These are phyloP conservation scores for Corynespora cassiicola DNA, from an alignment of 2,329 filamentous ascomycete genomes.

Conservation along the genomic window DNA sequence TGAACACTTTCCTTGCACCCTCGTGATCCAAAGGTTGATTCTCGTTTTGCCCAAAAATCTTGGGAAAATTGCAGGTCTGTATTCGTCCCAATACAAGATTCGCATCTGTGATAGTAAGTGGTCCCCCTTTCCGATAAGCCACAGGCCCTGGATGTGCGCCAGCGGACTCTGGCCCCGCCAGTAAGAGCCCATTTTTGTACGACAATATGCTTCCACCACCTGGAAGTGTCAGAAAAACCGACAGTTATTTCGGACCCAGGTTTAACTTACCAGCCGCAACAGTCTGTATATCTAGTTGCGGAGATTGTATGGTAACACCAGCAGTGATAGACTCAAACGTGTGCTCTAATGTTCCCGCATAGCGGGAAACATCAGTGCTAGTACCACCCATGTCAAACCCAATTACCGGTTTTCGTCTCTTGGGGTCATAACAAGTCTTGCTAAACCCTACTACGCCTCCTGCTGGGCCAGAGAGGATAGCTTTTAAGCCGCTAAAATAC, in stretches of 20 bases:
- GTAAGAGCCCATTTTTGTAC: conserved; percentile 29
- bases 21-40: conserved; percentile 50
- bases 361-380: conserved; percentile 41
- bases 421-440: conserved; percentile 36
- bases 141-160: conserved; percentile 45
- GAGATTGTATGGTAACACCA: conserved; percentile 33
- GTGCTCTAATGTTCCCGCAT: conserved; percentile 37
- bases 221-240: conserved; percentile 7
- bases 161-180: conserved; percentile 35
- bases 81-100: conserved; percentile 42
- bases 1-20: conserved; percentile 49
- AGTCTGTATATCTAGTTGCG: conserved; percentile 41
- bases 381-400: conserved; percentile 41
- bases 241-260: background rate
- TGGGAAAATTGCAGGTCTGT: conserved; percentile 36
- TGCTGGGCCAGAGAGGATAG: conserved; percentile 42
- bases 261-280: conserved; percentile 47
- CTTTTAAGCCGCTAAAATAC: conserved; percentile 38
- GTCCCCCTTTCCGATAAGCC: conserved; percentile 43
- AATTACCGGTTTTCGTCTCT: conserved; percentile 31
- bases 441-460: conserved; percentile 43
- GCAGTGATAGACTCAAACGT: conserved; percentile 40
- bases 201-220: conserved; percentile 54
- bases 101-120: conserved; percentile 43
- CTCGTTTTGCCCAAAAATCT: conserved; percentile 41